Conservation (phyloP, 257 asterid species). For the Solanum dulcamara region DNA sequence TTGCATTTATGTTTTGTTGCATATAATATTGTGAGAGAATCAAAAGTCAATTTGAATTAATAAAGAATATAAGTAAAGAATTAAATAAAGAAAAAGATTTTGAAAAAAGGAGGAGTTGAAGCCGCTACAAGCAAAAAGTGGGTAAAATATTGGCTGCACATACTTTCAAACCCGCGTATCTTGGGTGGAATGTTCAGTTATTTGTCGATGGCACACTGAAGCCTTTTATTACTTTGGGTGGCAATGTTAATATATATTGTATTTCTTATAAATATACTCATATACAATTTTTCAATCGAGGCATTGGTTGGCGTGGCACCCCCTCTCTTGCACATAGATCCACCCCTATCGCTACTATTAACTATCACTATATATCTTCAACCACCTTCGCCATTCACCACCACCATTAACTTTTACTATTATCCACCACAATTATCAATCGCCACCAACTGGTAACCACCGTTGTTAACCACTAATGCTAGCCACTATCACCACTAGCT, state of each 20-base stretch:
- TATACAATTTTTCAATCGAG: background rate
- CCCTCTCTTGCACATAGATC: background rate
- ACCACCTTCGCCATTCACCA: background rate
- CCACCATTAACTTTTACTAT: background rate
- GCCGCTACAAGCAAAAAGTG: no score
- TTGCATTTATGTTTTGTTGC: no score
- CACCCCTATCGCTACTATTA: background rate
- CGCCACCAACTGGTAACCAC: background rate
- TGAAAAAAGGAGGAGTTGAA: no score
- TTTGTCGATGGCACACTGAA: no score
- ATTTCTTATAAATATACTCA: background rate
- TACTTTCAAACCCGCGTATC: no score
- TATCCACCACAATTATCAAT: background rate
- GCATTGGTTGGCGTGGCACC: background rate
- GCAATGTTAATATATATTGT: background rate
- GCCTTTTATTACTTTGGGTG: no score
- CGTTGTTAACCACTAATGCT: background rate
- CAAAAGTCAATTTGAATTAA: no score
- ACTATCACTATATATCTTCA: background rate
- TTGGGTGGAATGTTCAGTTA: no score
- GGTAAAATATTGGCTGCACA: no score
- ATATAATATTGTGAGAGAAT: no score
- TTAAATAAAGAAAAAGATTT: no score
- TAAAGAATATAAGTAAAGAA: no score
- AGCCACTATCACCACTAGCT: background rate